Conservation (phyloP, 78 protist genomes). For the Chrysochromulina tobinii region DNA sequence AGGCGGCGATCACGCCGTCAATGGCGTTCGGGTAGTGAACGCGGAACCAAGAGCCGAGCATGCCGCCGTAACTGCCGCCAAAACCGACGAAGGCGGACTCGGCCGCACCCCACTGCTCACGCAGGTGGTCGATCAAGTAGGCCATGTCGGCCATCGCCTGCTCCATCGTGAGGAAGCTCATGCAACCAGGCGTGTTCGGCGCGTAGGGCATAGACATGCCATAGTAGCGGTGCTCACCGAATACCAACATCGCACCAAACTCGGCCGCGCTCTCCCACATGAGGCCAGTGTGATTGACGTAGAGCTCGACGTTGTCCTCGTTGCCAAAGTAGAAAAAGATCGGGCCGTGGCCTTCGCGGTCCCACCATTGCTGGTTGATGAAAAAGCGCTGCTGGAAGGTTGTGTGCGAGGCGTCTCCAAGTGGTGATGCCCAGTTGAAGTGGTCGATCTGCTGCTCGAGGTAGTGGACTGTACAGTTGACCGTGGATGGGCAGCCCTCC, state of each 20-base stretch:
- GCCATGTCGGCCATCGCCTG: conserved; percentile 20
- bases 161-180: conserved; percentile 17
- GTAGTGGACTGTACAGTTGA: not conserved
- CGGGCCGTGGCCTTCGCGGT: not conserved
- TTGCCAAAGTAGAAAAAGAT: conserved; percentile 86
- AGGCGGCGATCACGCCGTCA: conserved; percentile 56
- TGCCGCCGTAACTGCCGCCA: conserved; percentile 76
- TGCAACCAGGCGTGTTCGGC: not conserved
- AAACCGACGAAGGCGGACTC: conserved; percentile 41
- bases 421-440: not conserved
- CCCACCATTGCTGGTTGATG: not conserved
- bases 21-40: conserved; percentile 55
- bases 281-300: conserved; percentile 69
- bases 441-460: not conserved
- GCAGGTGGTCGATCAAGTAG: not conserved
- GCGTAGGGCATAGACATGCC: conserved; percentile 14
- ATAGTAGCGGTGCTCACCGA: conserved; percentile 36
- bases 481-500: no score
- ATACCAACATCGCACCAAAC: not conserved
- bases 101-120: not conserved
- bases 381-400: not conserved
- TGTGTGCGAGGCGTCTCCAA: not conserved
- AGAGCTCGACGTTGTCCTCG: conserved; percentile 76
- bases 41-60: conserved; percentile 65
- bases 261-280: conserved; percentile 32